Conservation (phyloP, 352 stramenopile genomes). For the Phytopythium ostracodes region DNA sequence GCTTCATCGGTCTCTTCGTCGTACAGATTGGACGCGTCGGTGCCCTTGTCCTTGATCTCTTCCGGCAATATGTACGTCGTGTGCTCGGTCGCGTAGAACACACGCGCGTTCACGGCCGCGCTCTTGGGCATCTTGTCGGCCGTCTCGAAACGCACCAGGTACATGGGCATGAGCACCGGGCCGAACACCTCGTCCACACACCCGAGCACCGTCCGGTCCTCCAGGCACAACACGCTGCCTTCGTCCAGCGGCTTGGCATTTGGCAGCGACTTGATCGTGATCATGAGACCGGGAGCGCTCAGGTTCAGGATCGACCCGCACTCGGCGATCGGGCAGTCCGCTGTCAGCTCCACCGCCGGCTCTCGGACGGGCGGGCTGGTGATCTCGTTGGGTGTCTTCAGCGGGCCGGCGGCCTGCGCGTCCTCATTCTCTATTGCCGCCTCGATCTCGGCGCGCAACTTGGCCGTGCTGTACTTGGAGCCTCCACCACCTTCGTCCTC, state of each 20-base stretch:
- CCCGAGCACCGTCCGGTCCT: constrained; percentile 69
- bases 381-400: constrained; percentile 72
- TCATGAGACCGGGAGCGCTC: constrained; percentile 53
- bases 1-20: constrained; percentile 80
- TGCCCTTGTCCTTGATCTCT: constrained; percentile 76
- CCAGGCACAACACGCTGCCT: constrained; percentile 77
- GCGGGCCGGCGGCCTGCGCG: constrained; percentile 30
- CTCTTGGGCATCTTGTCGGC: constrained; percentile 60
- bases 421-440: constrained; percentile 72
- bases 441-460: constrained; percentile 71
- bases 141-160: constrained; percentile 76
- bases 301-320: constrained; percentile 69
- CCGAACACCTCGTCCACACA: constrained; percentile 86
- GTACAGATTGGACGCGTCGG: constrained; percentile 84
- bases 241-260: constrained; percentile 66
- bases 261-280: constrained; percentile 73
- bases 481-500: constrained; percentile 29
- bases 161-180: constrained; percentile 83
- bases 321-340: constrained; percentile 62
- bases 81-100: constrained; percentile 78
- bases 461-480: constrained; percentile 15
- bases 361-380: constrained; percentile 45
- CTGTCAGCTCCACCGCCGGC: constrained; percentile 64
- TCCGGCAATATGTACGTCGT: constrained; percentile 78
- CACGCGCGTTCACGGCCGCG: constrained; percentile 29